Evolutionary conservation across 1,284 basidiomycete genomes (phyloP).

Genomic region (Taiwanofungus camphoratus): DNA sequence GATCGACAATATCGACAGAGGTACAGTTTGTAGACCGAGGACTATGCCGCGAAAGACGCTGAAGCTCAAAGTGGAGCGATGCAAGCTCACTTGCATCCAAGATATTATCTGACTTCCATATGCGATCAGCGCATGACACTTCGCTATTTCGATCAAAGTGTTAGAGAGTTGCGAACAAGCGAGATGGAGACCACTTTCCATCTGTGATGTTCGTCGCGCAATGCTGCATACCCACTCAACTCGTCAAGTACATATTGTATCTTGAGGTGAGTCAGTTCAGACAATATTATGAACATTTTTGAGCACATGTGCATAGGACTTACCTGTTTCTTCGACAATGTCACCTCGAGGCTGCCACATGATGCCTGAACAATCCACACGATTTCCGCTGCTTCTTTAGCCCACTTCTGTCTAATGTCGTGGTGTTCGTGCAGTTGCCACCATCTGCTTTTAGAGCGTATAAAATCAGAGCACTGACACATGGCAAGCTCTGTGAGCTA

Average conservation of each 20-base stretch:
- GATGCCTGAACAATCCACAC: conserved; percentile 33
- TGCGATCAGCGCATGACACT: conserved; percentile 49
- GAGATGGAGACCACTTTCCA: conserved; percentile 30
- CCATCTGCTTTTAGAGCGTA: conserved; percentile 39
- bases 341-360: conserved; percentile 25
- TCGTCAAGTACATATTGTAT: conserved; percentile 47
- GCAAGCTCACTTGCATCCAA: conserved; percentile 13
- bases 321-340: conserved; percentile 41
- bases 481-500: conserved; percentile 47
- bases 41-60: neutral
- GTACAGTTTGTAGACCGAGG: neutral
- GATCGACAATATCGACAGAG: conserved; percentile 35
- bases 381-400: conserved; percentile 24
- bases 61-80: conserved; percentile 3
- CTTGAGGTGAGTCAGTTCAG: conserved; percentile 20
- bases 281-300: neutral
- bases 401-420: conserved; percentile 30
- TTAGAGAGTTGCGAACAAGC: neutral
- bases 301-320: too few relatives aligned
- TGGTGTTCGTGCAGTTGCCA: conserved; percentile 31
- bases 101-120: conserved; percentile 41
- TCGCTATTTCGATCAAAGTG: conserved; percentile 29
- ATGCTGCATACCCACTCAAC: conserved; percentile 38
- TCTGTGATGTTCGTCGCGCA: conserved; percentile 33
- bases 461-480: conserved; percentile 38